Conservation (phyloP, 352 stramenopile genomes). For the Hyaloperonospora arabidopsidis region DNA sequence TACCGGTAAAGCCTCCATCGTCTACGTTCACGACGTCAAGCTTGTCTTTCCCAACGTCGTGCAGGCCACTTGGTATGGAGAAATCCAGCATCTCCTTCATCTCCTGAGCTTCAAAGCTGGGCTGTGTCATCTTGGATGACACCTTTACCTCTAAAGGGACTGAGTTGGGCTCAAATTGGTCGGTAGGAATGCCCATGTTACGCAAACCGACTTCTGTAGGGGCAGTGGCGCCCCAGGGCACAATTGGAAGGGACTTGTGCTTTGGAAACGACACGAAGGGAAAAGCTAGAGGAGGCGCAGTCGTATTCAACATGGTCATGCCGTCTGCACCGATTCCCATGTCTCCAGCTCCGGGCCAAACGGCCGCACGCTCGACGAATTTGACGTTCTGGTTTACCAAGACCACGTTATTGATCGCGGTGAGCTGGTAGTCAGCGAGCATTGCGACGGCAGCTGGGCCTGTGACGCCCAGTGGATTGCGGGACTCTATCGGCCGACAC, state of each 20-base stretch:
- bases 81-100: conserved; percentile 71
- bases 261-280: conserved; percentile 62
- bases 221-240: conserved; percentile 34
- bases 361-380: conserved; percentile 11
- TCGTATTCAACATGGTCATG: conserved; percentile 60
- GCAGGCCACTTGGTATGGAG: conserved; percentile 55
- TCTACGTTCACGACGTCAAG: conserved; percentile 67
- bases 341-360: conserved; percentile 25
- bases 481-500: conserved; percentile 79
- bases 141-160: conserved; percentile 30
- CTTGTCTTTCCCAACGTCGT: conserved; percentile 58
- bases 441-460: conserved; percentile 58
- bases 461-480: conserved; percentile 77
- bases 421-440: conserved; percentile 67
- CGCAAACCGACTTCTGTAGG: conserved; percentile 30
- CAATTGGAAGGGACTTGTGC: conserved; percentile 43
- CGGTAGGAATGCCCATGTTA: conserved; percentile 29
- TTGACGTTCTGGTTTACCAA: conserved; percentile 34
- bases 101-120: conserved; percentile 58
- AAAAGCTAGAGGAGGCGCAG: conserved; percentile 44
- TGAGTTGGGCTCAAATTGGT: conserved; percentile 27
- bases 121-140: conserved; percentile 10
- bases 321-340: conserved; percentile 30
- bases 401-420: conserved; percentile 31
- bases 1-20: conserved; percentile 76